Base-by-base conservation (phyloP, 2,329 filamentous ascomycete genomes). In the Hypoxylon sp. region DNA sequence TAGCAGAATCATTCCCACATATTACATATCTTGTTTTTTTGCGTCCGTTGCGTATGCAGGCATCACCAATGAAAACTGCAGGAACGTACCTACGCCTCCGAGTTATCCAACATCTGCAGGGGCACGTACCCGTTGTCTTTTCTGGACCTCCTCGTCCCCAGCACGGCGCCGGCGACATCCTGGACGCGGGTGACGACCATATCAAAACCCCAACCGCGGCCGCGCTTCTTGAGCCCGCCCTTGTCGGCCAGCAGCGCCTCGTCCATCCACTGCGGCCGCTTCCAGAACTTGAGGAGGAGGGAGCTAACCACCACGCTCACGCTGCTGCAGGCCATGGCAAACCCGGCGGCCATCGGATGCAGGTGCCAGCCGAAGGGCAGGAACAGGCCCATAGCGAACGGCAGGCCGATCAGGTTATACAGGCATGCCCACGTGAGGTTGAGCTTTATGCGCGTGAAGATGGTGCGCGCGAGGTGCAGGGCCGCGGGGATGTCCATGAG, bases 311-410 rank as follows among this genome's bases (percentile, higher is more conserved):
- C 94, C 3, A 99, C 95, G 62, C 91, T 95, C 48, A 99, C 93
- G 69, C 91, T 94, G 60, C 91, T 95, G 68, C 86, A 88, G 1
- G 94, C 94, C 94, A 99, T 98, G 51, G 95, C 95, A 3, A 92
- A 93, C 19, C 93, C 94, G 1, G 95, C 95, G 51, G 94, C 93
- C 89, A 98, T 94, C 22, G 95, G 94, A 70, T 97, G 95, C 68
- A 98, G 82, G 72, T 93, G 89, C 64, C 91, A 87, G 30, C 94
- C 95, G 69, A 97, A 88, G 0, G 95, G 94, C 4, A 99, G 82
- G 81, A 98, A 96, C 71, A 98, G 80, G 22, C 95, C 95, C 95
- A 98, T 98, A 41, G 95, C 95, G 72, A 99, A 96, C 2, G 95
- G 95, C 13, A 99, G 84, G 1, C 95, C 95, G 64, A 98, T 80